Conservation (phyloP, 2,329 filamentous ascomycete species). For the Xenosphaeropsis pyriputrescens region DNA sequence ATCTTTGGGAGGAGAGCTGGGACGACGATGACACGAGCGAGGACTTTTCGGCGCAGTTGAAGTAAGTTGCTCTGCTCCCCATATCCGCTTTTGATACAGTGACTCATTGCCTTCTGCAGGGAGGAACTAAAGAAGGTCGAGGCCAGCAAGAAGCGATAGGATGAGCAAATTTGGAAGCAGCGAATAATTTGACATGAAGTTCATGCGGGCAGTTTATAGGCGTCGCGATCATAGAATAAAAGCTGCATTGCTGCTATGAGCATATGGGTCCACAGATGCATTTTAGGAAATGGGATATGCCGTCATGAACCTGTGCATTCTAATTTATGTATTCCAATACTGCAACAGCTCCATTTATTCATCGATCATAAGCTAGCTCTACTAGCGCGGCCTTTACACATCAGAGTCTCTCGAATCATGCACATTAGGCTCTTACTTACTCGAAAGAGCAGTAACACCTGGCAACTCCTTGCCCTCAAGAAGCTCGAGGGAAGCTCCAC, state of each 20-base stretch:
- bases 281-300: too few relatives aligned
- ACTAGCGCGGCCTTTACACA: conserved; percentile 12
- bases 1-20: conserved; percentile 99
- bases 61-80: conserved; percentile 39
- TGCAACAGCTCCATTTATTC: not conserved
- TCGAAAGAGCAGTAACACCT: conserved; percentile 82
- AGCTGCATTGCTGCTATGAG: too few relatives aligned
- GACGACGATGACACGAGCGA: conserved; percentile 96
- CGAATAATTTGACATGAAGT: conserved; percentile 11
- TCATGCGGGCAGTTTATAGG: conserved; percentile 6
- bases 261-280: too few relatives aligned
- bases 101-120: conserved; percentile 25
- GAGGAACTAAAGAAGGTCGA: conserved; percentile 94
- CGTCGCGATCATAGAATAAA: too few relatives aligned
- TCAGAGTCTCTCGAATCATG: conserved; percentile 12
- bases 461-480: conserved; percentile 97
- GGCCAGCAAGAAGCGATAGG: conserved; percentile 47
- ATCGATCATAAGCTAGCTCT: conserved; percentile 14
- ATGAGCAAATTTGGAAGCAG: too few relatives aligned
- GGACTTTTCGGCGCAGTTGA: conserved; percentile 89
- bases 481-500: conserved; percentile 88
- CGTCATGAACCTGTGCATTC: too few relatives aligned
- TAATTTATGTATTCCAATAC: too few relatives aligned
- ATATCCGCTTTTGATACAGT: not conserved
- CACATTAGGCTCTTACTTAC: conserved; percentile 34